Evolutionary conservation across 352 stramenopile genomes (phyloP).

Genomic region (Phytophthora uliginosa): DNA sequence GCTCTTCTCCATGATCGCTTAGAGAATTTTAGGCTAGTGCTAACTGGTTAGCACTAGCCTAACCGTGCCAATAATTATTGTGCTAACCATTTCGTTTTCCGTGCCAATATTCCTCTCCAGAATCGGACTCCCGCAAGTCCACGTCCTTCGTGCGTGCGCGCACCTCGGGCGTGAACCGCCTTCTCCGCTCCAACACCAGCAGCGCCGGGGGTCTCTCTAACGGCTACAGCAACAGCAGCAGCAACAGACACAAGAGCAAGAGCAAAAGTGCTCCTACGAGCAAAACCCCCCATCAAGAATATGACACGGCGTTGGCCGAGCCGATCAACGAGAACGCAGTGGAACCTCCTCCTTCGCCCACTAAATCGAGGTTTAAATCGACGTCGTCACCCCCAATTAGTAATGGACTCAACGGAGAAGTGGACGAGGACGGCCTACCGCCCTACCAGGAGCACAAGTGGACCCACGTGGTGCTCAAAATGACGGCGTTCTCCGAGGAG

Average conservation of each 20-base stretch:
- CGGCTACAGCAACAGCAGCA: slow-evolving; percentile 24
- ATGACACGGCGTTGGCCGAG: slow-evolving; percentile 12
- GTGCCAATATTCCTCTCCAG: slow-evolving; percentile 26
- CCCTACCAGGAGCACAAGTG: slow-evolving; percentile 56
- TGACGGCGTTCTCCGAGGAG: slow-evolving; percentile 84
- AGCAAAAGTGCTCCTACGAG: slow-evolving; percentile 39
- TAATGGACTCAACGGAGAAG: slow-evolving; percentile 21
- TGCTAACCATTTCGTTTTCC: not conserved
- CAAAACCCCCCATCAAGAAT: slow-evolving; percentile 22
- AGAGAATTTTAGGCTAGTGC: not conserved
- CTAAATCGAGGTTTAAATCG: slow-evolving; percentile 32
- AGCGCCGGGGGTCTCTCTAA: slow-evolving; percentile 33
- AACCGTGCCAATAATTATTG: slow-evolving; percentile 1
- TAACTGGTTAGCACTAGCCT: not conserved
- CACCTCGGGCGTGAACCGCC: slow-evolving; percentile 70
- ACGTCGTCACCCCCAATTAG: slow-evolving; percentile 22
- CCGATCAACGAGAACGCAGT: slow-evolving; percentile 23
- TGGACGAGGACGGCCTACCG: slow-evolving; percentile 38
- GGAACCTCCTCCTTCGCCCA: slow-evolving; percentile 21
- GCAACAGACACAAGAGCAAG: slow-evolving; percentile 8
- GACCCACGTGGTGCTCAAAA: slow-evolving; percentile 86
- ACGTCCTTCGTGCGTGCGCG: slow-evolving; percentile 64
- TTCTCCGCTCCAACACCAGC: slow-evolving; percentile 60
- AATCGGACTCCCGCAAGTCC: slow-evolving; percentile 57
- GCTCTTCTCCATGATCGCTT: not conserved